Evolutionary conservation across 2,329 filamentous ascomycete genomes (phyloP).

Genomic region (Colletotrichum lindemuthianum): DNA sequence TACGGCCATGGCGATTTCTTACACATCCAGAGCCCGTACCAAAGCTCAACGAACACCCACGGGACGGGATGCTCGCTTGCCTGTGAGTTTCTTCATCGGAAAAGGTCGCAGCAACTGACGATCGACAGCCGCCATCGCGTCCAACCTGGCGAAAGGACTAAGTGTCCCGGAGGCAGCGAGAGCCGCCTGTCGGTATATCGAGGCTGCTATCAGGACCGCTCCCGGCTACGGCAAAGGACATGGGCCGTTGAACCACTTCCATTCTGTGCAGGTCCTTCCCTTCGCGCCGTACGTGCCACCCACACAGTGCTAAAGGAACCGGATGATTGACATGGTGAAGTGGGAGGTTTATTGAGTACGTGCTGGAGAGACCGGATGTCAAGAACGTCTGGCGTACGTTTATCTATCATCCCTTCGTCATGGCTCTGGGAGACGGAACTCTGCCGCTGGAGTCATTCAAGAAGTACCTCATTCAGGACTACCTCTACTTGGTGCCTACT

Average conservation of each 20-base stretch:
- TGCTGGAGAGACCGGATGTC: slow-evolving; percentile 81
- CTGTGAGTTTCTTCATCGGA: slow-evolving; percentile 62
- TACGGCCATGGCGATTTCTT: slow-evolving; percentile 67
- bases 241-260: slow-evolving; percentile 83
- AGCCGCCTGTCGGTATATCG: slow-evolving; percentile 76
- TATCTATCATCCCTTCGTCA: slow-evolving; percentile 84
- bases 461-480: slow-evolving; percentile 91
- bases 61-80: slow-evolving; percentile 95
- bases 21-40: slow-evolving; percentile 76
- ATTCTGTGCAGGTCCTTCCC: slow-evolving; percentile 73
- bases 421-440: slow-evolving; percentile 77
- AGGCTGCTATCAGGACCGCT: slow-evolving; percentile 75
- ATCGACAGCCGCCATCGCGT: slow-evolving; percentile 75
- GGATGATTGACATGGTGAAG: slow-evolving; percentile 48
- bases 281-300: slow-evolving; percentile 67
- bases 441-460: slow-evolving; percentile 83
- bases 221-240: slow-evolving; percentile 71
- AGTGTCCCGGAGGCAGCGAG: slow-evolving; percentile 69
- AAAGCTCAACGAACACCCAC: slow-evolving; percentile 84
- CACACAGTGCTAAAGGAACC: neutral
- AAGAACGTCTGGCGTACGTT: slow-evolving; percentile 77
- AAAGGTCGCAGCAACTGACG: slow-evolving; percentile 2
- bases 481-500: slow-evolving; percentile 79
- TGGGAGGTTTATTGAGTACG: slow-evolving; percentile 84
- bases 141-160: slow-evolving; percentile 72